Evolutionary conservation across 2,329 filamentous ascomycete genomes (phyloP).

Genomic region (Epichloe sp.): DNA sequence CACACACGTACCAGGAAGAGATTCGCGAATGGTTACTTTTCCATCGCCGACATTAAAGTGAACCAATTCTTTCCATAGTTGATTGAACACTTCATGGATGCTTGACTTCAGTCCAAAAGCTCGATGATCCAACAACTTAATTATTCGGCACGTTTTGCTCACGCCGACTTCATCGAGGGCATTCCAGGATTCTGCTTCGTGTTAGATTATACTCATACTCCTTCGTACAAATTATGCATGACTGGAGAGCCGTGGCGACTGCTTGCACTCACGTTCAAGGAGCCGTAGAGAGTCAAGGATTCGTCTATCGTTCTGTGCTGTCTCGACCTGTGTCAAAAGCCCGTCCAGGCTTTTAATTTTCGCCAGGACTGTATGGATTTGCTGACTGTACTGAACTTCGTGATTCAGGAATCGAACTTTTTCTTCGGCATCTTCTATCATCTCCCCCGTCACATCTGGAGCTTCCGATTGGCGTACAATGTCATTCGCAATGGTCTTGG

Average conservation of each 20-base stretch:
- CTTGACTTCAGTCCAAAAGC: constrained; percentile 52
- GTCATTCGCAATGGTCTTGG: constrained; percentile 64
- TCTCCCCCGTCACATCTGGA: constrained; percentile 38
- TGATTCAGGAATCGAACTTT: constrained; percentile 42
- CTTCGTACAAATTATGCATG: background rate
- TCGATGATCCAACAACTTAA: constrained; percentile 51
- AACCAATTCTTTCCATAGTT: constrained; percentile 60
- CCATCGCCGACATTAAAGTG: constrained; percentile 42
- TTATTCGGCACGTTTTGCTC: constrained; percentile 47
- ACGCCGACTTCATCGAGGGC: constrained; percentile 46
- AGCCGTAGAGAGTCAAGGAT: constrained; percentile 43
- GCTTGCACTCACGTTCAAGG: constrained; percentile 38
- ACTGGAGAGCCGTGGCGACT: background rate
- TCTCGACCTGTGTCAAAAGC: constrained; percentile 49
- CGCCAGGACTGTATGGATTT: constrained; percentile 37
- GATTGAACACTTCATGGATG: constrained; percentile 52
- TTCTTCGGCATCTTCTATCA: constrained; percentile 38
- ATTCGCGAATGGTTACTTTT: constrained; percentile 42
- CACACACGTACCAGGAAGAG: constrained; percentile 31
- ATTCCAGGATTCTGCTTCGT: constrained; percentile 36
- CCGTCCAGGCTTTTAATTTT: constrained; percentile 44
- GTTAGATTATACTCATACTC: constrained; percentile 8
- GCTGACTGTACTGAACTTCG: constrained; percentile 46
- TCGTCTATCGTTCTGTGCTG: constrained; percentile 37
- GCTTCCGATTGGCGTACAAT: constrained; percentile 68